Evolutionary conservation across 306 rosid species (phyloP).

Genomic region (Pterocarpus santalinus): DNA sequence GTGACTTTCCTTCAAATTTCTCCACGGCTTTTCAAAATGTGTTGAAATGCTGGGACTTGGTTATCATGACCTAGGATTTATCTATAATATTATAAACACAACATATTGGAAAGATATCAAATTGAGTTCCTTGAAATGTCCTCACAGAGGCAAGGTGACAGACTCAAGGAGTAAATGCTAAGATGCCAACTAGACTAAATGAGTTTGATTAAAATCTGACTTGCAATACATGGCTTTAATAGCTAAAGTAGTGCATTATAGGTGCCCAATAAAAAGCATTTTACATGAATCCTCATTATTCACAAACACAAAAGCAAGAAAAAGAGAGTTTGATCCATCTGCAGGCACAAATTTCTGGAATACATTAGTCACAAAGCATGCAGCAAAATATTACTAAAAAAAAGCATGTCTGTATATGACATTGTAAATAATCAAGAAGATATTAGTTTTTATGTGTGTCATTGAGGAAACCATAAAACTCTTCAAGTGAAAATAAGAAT

Average conservation of each 20-base stretch:
- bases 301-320: slow-evolving; percentile 24
- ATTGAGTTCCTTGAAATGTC: slow-evolving; percentile 32
- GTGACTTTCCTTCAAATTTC: slow-evolving; percentile 27
- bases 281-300: slow-evolving; percentile 5
- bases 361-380: neutral
- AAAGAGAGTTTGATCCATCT: neutral
- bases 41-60: slow-evolving; percentile 7
- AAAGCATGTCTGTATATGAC: neutral
- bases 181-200: neutral
- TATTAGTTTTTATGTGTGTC: neutral
- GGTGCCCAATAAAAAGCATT: slow-evolving; percentile 12
- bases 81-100: slow-evolving; percentile 7
- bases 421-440: slow-evolving; percentile 11
- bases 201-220: neutral
- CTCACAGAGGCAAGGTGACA: neutral
- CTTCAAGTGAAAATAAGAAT: slow-evolving; percentile 27
- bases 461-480: slow-evolving; percentile 26
- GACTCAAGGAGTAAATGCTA: neutral
- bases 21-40: slow-evolving; percentile 4
- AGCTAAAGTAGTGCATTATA: neutral
- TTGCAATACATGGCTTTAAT: slow-evolving; percentile 28
- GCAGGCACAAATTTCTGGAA: neutral
- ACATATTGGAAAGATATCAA: neutral
- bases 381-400: too few species aligned
- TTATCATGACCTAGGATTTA: neutral